Conservation (phyloP, 805 yeast genomes). For the Cyberlindnera nakhonratchasimensis region DNA sequence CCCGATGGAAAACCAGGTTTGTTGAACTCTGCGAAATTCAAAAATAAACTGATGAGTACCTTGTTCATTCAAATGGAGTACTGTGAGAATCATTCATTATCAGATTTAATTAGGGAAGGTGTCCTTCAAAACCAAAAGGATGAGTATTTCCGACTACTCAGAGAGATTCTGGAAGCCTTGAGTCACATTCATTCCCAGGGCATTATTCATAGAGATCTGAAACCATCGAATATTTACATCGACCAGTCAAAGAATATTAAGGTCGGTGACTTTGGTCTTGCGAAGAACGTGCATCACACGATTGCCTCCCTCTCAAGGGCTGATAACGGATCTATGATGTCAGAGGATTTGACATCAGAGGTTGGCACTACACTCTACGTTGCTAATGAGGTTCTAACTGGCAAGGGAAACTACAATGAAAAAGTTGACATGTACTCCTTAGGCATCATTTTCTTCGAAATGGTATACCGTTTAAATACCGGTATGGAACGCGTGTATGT, state of each 20-base stretch:
- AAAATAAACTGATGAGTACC: conserved; percentile 50
- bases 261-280: conserved; percentile 96
- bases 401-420: conserved; percentile 75
- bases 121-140: conserved; percentile 67
- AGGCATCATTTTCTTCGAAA: conserved; percentile 93
- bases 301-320: conserved; percentile 27
- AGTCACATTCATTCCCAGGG: conserved; percentile 91
- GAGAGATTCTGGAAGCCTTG: conserved; percentile 87
- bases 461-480: conserved; percentile 82
- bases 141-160: conserved; percentile 85
- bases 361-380: conserved; percentile 94
- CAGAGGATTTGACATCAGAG: conserved; percentile 82
- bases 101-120: conserved; percentile 72
- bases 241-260: conserved; percentile 86
- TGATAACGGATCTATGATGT: conserved; percentile 25
- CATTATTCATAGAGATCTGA: conserved; percentile 90
- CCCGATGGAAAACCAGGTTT: conserved; percentile 9
- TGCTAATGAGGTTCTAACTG: conserved; percentile 80
- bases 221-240: conserved; percentile 93
- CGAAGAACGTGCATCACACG: conserved; percentile 74
- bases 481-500: conserved; percentile 89
- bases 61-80: conserved; percentile 97
- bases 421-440: conserved; percentile 95
- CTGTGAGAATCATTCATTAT: conserved; percentile 89
- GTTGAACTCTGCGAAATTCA: conserved; percentile 20